Evolutionary conservation across 441 rosid species (phyloP), one percentile per base, ranked within the genome.

Genomic region (Adansonia rubrostipa): DNA sequence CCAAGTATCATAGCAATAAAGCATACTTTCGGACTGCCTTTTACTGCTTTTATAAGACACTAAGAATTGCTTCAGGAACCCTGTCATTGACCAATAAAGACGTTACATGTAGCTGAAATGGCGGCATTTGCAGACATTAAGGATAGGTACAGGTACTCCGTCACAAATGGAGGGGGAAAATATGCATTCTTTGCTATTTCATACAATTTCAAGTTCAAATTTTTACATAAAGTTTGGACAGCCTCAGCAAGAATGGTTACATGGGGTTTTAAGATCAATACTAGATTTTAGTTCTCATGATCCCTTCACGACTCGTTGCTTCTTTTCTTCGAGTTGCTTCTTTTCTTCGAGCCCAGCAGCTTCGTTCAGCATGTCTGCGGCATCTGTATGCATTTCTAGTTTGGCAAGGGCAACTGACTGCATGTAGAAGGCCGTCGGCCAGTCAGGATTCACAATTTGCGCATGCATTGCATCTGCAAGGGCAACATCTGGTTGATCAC

Each of bases 361-460:
- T 83, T 93, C 95, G 53, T 87, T 88, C 84, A 92, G 86, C 93
- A 87, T 91, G 85, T 93, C 92, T 4, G 86, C 78, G 0, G 97
- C 90, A 54, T 93, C 98, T 71, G 85, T 86, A 81, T 81, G 85
- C 98, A 93, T 93, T 81, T 89, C 82, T 66, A 92, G 85, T 79
- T 93, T 92, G 58, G 92, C 87, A 42, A 91, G 90, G 60, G 98
- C 97, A 36, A 91, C 91, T 2, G 98, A 92, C 86, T 92, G 97
- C 94, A 93, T 86, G 86, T 90, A 92, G 86, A 90, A 93, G 44
- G 94, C 95, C 0, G 90, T 86, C 33, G 97, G 93, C 98, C 95
- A 93, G 7, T 89, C 92, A 44, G 93, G 90, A 67, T 78, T 81
- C 19, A 82, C 88, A 64, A 82, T 78, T 15, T 92, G 94, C 5